Evolutionary conservation across 495 filamentous ascomycete species (phyloP).

Genomic region (Xylaria bambusicola): DNA sequence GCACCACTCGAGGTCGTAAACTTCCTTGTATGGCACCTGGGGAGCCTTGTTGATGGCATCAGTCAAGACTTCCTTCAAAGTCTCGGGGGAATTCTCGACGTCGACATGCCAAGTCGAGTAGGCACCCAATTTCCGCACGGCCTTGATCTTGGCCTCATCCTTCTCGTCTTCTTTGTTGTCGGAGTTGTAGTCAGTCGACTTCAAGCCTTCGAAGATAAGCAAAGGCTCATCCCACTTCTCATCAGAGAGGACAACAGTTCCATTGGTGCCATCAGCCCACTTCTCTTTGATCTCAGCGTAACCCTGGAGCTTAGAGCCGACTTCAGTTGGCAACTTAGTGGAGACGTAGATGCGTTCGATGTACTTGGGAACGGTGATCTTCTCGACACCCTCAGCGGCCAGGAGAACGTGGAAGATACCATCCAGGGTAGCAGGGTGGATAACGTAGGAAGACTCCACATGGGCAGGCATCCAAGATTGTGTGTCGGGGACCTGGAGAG

Average conservation of each 20-base stretch:
- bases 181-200: conserved; percentile 26
- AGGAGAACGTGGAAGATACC: conserved; percentile 35
- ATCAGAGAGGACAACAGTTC: conserved; percentile 28
- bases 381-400: conserved; percentile 26
- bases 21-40: conserved; percentile 25
- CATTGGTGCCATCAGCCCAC: conserved; percentile 28
- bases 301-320: conserved; percentile 24
- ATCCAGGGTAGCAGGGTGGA: conserved; percentile 47
- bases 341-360: conserved; percentile 32
- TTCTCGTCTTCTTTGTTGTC: conserved; percentile 19
- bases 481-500: conserved; percentile 39
- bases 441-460: conserved; percentile 38
- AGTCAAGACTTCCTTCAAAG: conserved; percentile 18
- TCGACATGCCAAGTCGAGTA: conserved; percentile 30
- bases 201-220: conserved; percentile 31
- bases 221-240: conserved; percentile 31
- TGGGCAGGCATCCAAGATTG: conserved; percentile 38
- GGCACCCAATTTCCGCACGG: conserved; percentile 24
- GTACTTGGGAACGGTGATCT: conserved; percentile 34
- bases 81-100: conserved; percentile 27
- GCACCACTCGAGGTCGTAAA: conserved; percentile 29
- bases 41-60: conserved; percentile 20
- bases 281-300: conserved; percentile 31
- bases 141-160: conserved; percentile 21
- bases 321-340: conserved; percentile 23